Base-by-base conservation (phyloP, 2,329 filamentous ascomycete genomes). In the Didymella lethalis region DNA sequence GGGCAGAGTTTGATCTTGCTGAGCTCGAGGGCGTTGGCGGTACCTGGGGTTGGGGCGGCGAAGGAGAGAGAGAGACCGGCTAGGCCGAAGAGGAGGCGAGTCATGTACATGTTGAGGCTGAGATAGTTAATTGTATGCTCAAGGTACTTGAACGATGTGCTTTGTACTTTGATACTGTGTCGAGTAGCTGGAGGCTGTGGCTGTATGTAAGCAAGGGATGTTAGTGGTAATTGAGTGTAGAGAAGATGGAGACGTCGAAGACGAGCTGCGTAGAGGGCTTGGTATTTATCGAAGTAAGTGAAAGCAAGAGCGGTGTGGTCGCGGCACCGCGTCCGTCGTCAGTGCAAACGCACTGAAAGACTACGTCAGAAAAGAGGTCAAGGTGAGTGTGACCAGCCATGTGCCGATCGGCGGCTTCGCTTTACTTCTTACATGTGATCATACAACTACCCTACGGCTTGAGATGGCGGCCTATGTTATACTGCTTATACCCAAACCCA, bases 401-500 rank as follows among this genome's bases (percentile, higher is more conserved):
- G 11, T 20, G 20, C 20, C 11, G 20, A 20, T 25, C 18, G 11
- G 38, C 18, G 18, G 18, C 20, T 20, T 41, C 12, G 18, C n/a
- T 25, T 41, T 41, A 25, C 38, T 41, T 41, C 20, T 14, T 41
- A 41, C 20, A 41, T 12, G 18, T 25, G 20, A 41, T 41, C 20
- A 11, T 41, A 41, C 38, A 25, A 25, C 8, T 41, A 41, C 25
- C 38, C 38, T 41, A 41, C 38, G 73, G 73, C 16, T 75, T 67
- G 8, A 76, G 59, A 34, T 77, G 62, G 34, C 73, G 69, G 47
- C 71, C 70, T 45, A 77, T 68, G 47, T 77, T 68, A 49, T 69
- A 75, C 62, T 73, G 74, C 29, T 68, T 68, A 57, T 75, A 75
- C 20, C 74, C 74, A 44, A 76, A 76, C 0, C 73, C 74, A 38